A percentile compares a stretch with the other conserved stretches of the same genome.
Conservation (phyloP, 2,329 filamentous ascomycete genomes). For the Pseudogymnoascus destructans region DNA sequence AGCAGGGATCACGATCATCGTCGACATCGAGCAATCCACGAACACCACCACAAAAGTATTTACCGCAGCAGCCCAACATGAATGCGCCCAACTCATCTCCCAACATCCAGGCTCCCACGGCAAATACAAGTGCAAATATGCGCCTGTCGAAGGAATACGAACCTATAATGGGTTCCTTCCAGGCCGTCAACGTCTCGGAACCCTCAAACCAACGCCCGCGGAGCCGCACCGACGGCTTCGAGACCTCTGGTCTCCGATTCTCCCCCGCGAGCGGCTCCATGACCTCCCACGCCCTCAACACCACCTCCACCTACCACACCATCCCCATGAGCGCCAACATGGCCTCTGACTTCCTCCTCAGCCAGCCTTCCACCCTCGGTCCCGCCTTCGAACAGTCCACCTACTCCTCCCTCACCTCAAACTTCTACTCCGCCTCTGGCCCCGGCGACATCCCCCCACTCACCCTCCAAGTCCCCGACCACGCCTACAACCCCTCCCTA, state of each 20-base stretch:
- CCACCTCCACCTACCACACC: background rate
- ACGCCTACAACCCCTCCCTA: background rate
- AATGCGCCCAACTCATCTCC: background rate
- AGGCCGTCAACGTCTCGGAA: slow-evolving; percentile 17
- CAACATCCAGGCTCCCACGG: background rate
- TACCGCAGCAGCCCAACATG: background rate
- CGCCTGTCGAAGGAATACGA: background rate
- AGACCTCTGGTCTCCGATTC: background rate
- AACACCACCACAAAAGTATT: background rate
- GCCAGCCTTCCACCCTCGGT: background rate
- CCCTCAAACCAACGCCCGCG: background rate
- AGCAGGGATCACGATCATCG: slow-evolving; percentile 19
- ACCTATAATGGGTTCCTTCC: slow-evolving; percentile 18
- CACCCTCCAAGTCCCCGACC: background rate
- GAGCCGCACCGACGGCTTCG: background rate
- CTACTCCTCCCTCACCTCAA: background rate
- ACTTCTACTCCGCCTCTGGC: background rate
- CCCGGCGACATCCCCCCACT: background rate
- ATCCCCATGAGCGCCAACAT: background rate
- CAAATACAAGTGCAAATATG: background rate
- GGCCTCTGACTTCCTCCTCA: background rate
- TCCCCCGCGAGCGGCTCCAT: background rate
- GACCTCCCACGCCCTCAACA: background rate
- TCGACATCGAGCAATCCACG: slow-evolving; percentile 11
- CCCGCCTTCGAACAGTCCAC: background rate